phyloP scores from a whole-genome alignment of 2,329 filamentous ascomycete species.

The Dendrostoma leiphaemia region DNA sequence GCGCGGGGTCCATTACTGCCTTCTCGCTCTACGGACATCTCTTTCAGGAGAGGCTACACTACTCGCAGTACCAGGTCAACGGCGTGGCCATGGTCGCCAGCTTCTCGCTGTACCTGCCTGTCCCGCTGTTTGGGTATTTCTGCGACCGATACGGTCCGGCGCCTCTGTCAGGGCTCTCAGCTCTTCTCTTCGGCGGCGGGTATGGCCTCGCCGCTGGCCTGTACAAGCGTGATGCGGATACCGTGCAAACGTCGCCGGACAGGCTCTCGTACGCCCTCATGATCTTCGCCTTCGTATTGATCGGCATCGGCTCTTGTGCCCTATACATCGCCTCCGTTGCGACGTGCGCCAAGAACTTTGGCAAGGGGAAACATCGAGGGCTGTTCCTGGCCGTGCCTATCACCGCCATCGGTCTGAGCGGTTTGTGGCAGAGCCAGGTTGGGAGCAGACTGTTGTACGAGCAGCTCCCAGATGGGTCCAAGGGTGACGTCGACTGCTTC shows the following conservation, averaged over 20 bases:
- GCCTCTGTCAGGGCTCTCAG: conserved; percentile 71
- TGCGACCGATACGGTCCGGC: conserved; percentile 87
- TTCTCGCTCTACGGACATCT: conserved; percentile 93
- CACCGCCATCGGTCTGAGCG: conserved; percentile 87
- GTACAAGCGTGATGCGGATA: conserved; percentile 54
- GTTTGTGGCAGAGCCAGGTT: conserved; percentile 93
- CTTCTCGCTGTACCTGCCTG: conserved; percentile 87
- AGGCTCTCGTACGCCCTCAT: conserved; percentile 76
- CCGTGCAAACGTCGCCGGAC: conserved; percentile 41
- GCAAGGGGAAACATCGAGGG: conserved; percentile 80
- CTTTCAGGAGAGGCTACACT: conserved; percentile 82
- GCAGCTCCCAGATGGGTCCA: conserved; percentile 58
- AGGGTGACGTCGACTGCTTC: conserved; percentile 70
- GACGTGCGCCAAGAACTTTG: conserved; percentile 97
- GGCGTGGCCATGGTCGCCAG: conserved; percentile 83
- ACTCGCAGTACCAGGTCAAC: conserved; percentile 91
- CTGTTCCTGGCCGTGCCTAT: conserved; percentile 88
- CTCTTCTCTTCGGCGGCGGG: conserved; percentile 71
- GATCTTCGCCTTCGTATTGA: conserved; percentile 77
- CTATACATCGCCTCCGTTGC: conserved; percentile 93
- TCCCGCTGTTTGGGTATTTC: conserved; percentile 83
- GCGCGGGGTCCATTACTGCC: conserved; percentile 85
- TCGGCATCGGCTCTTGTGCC: conserved; percentile 80
- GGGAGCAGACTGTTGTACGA: conserved; percentile 78
- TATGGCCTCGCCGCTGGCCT: conserved; percentile 81